Conservation (phyloP, 2,329 filamentous ascomycete genomes). For the Chaetomium sp. region DNA sequence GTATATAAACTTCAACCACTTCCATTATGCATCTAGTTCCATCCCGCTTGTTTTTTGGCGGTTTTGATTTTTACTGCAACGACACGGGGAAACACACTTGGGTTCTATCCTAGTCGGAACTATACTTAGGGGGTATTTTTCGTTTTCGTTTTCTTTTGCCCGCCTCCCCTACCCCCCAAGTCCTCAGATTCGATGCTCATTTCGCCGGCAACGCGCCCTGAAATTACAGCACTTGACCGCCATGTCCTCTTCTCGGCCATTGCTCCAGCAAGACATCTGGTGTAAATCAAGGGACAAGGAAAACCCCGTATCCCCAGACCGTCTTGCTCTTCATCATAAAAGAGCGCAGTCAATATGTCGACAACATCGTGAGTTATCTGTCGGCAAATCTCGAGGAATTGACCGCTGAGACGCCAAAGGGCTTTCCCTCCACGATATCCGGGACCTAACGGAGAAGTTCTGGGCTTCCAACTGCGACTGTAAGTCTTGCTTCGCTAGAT, state of each 20-base stretch:
- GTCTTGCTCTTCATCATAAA: not conserved
- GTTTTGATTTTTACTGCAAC: too few relatives aligned
- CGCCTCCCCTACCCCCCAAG: too few relatives aligned
- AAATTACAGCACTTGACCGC: not conserved
- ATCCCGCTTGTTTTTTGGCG: too few relatives aligned
- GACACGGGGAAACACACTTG: too few relatives aligned
- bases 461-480: not conserved
- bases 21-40: too few relatives aligned
- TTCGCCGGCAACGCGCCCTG: too few relatives aligned
- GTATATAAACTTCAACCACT: too few relatives aligned
- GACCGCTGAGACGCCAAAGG: not conserved
- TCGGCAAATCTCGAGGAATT: not conserved
- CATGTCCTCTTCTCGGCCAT: not conserved
- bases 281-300: not conserved
- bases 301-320: not conserved
- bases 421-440: not conserved
- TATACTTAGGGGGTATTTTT: too few relatives aligned
- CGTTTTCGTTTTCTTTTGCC: too few relatives aligned
- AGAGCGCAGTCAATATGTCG: not conserved
- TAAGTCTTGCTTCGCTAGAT: not conserved
- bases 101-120: too few relatives aligned
- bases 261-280: not conserved
- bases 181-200: too few relatives aligned
- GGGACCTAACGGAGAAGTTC: not conserved
- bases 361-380: not conserved